Percentiles rank a stretch among this genome's conserved stretches.
Evolutionary conservation across 2,329 filamentous ascomycete genomes (phyloP).

Genomic region (Chaetomium strumarium): DNA sequence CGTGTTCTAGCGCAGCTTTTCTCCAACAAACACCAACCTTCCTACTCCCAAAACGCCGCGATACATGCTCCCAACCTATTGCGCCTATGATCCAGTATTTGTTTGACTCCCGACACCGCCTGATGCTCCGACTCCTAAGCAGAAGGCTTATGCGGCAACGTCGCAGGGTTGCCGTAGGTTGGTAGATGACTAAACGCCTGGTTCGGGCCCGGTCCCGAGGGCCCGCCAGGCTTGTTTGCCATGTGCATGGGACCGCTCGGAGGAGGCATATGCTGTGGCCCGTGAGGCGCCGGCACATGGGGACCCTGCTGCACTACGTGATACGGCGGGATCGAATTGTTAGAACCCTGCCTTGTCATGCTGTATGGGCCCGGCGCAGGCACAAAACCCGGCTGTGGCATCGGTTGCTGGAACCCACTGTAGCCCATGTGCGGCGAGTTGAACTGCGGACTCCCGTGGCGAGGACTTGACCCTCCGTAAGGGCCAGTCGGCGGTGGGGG

Average conservation of each 20-base stretch:
- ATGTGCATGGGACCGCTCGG: slow-evolving; percentile 35
- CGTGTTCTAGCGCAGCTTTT: background rate
- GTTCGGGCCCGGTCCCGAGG: slow-evolving; percentile 33
- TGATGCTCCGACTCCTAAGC: slow-evolving; percentile 28
- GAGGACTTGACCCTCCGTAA: slow-evolving; percentile 43
- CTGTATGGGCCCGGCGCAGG: slow-evolving; percentile 38
- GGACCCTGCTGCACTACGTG: slow-evolving; percentile 32
- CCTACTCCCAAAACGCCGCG: slow-evolving; percentile 20
- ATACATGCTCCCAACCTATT: slow-evolving; percentile 15
- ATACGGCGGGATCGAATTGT: slow-evolving; percentile 48
- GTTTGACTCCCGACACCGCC: slow-evolving; percentile 18
- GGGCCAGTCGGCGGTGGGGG: slow-evolving; percentile 37
- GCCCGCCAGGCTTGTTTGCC: slow-evolving; percentile 41
- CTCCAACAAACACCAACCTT: background rate
- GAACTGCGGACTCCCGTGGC: slow-evolving; percentile 50
- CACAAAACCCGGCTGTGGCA: slow-evolving; percentile 35
- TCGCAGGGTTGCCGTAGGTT: slow-evolving; percentile 54
- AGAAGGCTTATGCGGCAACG: slow-evolving; percentile 53
- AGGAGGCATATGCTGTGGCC: slow-evolving; percentile 36
- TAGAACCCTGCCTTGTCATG: slow-evolving; percentile 53
- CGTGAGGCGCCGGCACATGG: slow-evolving; percentile 13
- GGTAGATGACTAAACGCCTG: slow-evolving; percentile 50
- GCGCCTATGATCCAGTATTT: slow-evolving; percentile 17
- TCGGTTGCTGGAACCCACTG: slow-evolving; percentile 41
- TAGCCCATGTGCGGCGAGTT: slow-evolving; percentile 47